A percentile compares a stretch with the other conserved stretches of the same genome.
These are phyloP conservation scores for Wickerhamiella musiphila DNA, from an alignment of 805 yeast genomes.

Conservation along the genomic window DNA sequence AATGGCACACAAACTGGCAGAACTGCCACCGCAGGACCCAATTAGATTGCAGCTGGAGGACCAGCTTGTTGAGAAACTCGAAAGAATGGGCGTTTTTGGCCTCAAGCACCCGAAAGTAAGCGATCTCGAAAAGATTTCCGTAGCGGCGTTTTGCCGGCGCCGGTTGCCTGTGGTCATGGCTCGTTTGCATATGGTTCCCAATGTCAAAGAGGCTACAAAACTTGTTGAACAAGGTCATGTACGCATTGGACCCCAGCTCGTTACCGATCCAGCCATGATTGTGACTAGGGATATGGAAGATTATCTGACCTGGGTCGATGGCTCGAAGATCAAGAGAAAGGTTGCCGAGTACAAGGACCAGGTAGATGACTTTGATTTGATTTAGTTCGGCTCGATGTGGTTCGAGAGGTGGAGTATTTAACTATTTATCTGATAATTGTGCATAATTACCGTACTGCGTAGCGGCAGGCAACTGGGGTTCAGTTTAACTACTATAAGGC, in stretches of 20 bases:
- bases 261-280: slow-evolving; percentile 88
- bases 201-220: slow-evolving; percentile 70
- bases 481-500: too few species aligned
- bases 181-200: slow-evolving; percentile 83
- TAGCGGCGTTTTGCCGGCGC: slow-evolving; percentile 80
- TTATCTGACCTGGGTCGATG: slow-evolving; percentile 95
- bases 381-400: slow-evolving; percentile 1
- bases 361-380: slow-evolving; percentile 39
- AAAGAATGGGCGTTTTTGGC: slow-evolving; percentile 72
- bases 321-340: slow-evolving; percentile 79
- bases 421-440: too few species aligned
- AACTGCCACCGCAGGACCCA: slow-evolving; percentile 76
- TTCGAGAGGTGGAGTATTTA: too few species aligned
- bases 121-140: slow-evolving; percentile 81
- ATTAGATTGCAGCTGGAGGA: slow-evolving; percentile 79
- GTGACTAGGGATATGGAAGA: slow-evolving; percentile 92
- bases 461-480: too few species aligned
- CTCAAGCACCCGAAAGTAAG: slow-evolving; percentile 72
- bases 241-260: slow-evolving; percentile 87
- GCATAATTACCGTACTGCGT: too few species aligned
- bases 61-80: slow-evolving; percentile 68
- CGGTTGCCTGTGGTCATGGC: slow-evolving; percentile 92
- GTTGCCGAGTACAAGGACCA: slow-evolving; percentile 71
- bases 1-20: slow-evolving; percentile 68
- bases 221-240: slow-evolving; percentile 95